Percentiles rank a stretch among this genome's conserved stretches.
These are phyloP conservation scores for Ceratocystis cubensis DNA, from an alignment of 2,329 filamentous ascomycete species.

Conservation along the genomic window DNA sequence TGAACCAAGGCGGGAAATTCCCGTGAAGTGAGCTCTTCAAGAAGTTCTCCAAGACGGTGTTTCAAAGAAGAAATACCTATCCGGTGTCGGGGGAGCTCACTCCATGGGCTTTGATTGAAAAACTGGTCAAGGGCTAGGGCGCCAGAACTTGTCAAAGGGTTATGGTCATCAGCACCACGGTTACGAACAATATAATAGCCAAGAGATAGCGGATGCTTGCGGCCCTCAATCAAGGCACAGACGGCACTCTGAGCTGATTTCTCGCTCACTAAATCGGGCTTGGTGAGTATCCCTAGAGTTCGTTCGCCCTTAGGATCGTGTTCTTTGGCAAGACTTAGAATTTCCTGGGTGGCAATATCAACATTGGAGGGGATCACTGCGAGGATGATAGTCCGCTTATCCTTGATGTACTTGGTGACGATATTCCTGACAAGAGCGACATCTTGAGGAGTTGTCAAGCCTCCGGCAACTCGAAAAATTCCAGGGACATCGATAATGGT, in stretches of 20 bases:
- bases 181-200: slow-evolving; percentile 25
- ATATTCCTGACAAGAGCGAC: slow-evolving; percentile 29
- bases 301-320: slow-evolving; percentile 28
- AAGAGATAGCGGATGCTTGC: slow-evolving; percentile 22
- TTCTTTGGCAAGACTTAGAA: slow-evolving; percentile 27
- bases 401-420: slow-evolving; percentile 32
- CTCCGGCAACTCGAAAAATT: slow-evolving; percentile 30
- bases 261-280: slow-evolving; percentile 29
- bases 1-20: slow-evolving; percentile 25
- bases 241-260: slow-evolving; percentile 21
- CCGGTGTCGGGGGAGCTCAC: slow-evolving; percentile 22
- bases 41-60: slow-evolving; percentile 23
- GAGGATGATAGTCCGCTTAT: slow-evolving; percentile 33
- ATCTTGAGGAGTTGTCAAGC: slow-evolving; percentile 28
- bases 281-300: slow-evolving; percentile 35
- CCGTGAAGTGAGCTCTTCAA: slow-evolving; percentile 25
- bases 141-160: not conserved
- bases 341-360: slow-evolving; percentile 31
- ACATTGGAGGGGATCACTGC: slow-evolving; percentile 33
- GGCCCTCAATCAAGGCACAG: slow-evolving; percentile 21
- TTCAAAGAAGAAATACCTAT: slow-evolving; percentile 25
- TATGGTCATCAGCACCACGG: slow-evolving; percentile 23
- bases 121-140: slow-evolving; percentile 27
- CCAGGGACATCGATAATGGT: slow-evolving; percentile 38
- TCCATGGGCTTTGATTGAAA: slow-evolving; percentile 31